Evolutionary conservation across 768 basidiomycete species (phyloP).

Genomic region (Rubroboletus pulcherrimus): DNA sequence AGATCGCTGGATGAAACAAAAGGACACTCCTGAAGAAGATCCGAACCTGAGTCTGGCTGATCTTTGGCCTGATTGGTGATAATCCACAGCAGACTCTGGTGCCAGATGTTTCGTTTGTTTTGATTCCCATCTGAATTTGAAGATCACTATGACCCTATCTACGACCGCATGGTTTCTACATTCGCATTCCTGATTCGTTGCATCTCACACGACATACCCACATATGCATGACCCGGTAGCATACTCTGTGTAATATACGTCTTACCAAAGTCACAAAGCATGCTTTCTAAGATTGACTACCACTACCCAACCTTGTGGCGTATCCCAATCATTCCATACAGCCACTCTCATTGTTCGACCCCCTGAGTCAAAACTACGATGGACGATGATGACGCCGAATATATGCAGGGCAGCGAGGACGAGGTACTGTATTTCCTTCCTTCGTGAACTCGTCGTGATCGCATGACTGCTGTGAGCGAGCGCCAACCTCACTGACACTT

Average conservation of each 20-base stretch:
- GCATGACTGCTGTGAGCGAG: neutral
- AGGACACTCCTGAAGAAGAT: constrained; percentile 76
- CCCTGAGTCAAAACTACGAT: constrained; percentile 36
- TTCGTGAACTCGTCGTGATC: neutral
- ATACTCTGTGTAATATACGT: constrained; percentile 23
- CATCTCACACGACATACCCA: constrained; percentile 18
- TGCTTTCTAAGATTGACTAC: neutral
- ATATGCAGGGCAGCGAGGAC: constrained; percentile 86
- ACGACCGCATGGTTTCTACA: neutral
- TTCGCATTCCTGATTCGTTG: constrained; percentile 11
- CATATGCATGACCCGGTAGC: constrained; percentile 24
- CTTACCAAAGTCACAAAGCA: neutral
- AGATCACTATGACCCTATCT: neutral
- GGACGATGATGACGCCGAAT: constrained; percentile 94
- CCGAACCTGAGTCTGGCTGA: constrained; percentile 45
- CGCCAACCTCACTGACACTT: constrained; percentile 1
- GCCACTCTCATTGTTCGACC: constrained; percentile 6
- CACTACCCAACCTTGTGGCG: neutral
- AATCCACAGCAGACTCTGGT: neutral
- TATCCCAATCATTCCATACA: neutral
- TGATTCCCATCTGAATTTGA: constrained; percentile 3
- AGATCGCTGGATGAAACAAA: constrained; percentile 89
- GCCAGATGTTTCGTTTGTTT: neutral
- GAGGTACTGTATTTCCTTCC: constrained; percentile 48
- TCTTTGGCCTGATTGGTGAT: constrained; percentile 63